Percentiles rank a stretch among this genome's conserved stretches.
These are phyloP conservation scores for Actinomortierella wolfii DNA, from an alignment of 371 early-diverging fungal genomes.

Conservation along the genomic window DNA sequence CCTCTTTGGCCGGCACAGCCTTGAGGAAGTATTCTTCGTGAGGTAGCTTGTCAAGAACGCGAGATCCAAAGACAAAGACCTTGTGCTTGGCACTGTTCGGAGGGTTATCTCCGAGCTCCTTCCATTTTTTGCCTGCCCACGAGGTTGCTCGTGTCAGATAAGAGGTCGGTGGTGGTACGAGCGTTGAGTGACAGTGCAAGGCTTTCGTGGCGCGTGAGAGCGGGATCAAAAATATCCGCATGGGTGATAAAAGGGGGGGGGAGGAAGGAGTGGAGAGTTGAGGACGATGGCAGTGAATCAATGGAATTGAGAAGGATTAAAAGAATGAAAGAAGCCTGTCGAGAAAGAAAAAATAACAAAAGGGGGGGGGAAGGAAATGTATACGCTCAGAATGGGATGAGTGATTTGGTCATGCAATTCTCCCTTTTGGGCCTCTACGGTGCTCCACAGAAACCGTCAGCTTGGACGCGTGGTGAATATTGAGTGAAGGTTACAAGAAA, in stretches of 20 bases:
- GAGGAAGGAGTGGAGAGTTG: neutral
- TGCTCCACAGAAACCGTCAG: too few species aligned
- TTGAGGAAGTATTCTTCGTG: conserved; percentile 83
- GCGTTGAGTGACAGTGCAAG: conserved; percentile 54
- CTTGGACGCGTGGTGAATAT: too few species aligned
- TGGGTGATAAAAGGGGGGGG: conserved; percentile 4
- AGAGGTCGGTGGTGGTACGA: conserved; percentile 48
- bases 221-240: conserved; percentile 55
- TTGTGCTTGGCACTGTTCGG: conserved; percentile 62
- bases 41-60: conserved; percentile 73
- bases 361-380: neutral
- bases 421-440: neutral
- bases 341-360: neutral
- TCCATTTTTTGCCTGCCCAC: conserved; percentile 71
- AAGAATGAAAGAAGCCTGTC: too few species aligned
- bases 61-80: conserved; percentile 63
- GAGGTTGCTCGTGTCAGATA: conserved; percentile 57
- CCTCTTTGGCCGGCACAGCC: conserved; percentile 65
- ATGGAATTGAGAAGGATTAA: neutral
- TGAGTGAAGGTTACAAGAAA: too few species aligned
- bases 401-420: neutral
- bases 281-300: neutral
- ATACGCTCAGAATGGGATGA: neutral
- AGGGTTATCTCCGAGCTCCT: conserved; percentile 52
- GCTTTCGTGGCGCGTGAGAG: conserved; percentile 48